Percentiles rank a stretch among this genome's conserved stretches.
Conservation (phyloP, 176 grass and related monocot species). For the Oryza glumipatula region DNA sequence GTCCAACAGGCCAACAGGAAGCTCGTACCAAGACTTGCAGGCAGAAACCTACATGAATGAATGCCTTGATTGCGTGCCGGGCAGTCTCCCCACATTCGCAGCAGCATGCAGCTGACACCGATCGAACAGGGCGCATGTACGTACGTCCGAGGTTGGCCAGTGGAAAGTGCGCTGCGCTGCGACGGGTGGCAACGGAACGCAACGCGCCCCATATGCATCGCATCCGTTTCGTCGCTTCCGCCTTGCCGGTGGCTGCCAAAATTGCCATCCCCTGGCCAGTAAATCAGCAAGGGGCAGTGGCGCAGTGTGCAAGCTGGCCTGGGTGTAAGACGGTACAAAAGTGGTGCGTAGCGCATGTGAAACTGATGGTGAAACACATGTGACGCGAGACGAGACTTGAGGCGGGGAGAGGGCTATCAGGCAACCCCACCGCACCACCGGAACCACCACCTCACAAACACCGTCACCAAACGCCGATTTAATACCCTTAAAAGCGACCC, state of each 20-base stretch:
- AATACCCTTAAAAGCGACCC: constrained; percentile 50
- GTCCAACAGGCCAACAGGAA: background rate
- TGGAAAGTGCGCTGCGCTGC: background rate
- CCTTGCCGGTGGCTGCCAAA: background rate
- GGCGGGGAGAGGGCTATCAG: background rate
- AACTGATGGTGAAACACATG: background rate
- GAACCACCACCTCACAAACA: background rate
- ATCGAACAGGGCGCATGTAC: background rate
- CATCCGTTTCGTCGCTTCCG: background rate
- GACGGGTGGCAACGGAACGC: background rate
- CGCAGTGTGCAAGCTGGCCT: constrained; percentile 1
- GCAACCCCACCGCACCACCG: background rate
- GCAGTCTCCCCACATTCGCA: background rate
- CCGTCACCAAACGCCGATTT: constrained; percentile 39
- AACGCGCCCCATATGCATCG: too few relatives aligned
- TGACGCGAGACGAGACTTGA: constrained; percentile 15
- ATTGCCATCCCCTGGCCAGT: background rate
- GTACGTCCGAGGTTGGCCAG: background rate
- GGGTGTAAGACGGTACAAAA: background rate
- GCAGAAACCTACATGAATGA: background rate
- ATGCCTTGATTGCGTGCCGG: background rate
- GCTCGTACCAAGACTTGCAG: background rate
- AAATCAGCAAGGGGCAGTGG: background rate
- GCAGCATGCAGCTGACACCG: background rate
- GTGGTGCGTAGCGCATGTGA: constrained; percentile 28